Base-by-base conservation (phyloP, 2,329 filamentous ascomycete species). In the Xylaria sp. region DNA sequence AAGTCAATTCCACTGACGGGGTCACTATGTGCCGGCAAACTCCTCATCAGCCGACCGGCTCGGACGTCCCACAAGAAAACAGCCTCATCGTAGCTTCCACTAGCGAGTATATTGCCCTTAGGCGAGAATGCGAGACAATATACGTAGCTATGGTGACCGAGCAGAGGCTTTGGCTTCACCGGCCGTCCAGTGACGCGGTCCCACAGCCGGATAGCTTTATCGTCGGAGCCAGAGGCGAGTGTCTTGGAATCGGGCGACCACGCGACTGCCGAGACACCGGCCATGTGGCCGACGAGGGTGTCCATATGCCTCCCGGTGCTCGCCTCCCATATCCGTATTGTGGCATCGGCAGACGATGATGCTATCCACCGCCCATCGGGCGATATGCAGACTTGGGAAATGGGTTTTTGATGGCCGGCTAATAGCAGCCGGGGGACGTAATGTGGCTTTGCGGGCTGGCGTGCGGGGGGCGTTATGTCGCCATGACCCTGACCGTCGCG, bases 51-150 rank as follows among this genome's bases (percentile, higher is more conserved):
- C 25, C 91, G 86, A 0, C 94, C 94, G 0, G 94, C 93, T 15
- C 96, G 88, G 15, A 98, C 93, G 80, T 99, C 96, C 96, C 96
- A 99, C 5, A 99, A 82, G 73, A 97, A 98, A 0, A 99, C 94
- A 4, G 96, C 96, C 83, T 99, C 96, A 74, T 99, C 96, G 81
- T 98, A 98, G 72, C 93, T 97, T 13, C 96, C 96, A 73, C 93
- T 97, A 18, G 94, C 96, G 41, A 99, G 88, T 78, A 98, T 97
- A 78, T 99, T 99, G 28, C 96, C 96, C 80, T 98, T 98, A 1
- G 96, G 96, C n/a, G 93, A 95, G 80, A 98, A 98, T 6, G 94
- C 94, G 41, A 99, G 85, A 60, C 92, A 94, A 81, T 97, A 97
- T 39, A 99, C 91, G 80, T 98, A 98, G 81, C 97, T 98, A 80